phyloP scores from a whole-genome alignment of 352 stramenopile genomes.

The Globisporangium iwayamae region DNA sequence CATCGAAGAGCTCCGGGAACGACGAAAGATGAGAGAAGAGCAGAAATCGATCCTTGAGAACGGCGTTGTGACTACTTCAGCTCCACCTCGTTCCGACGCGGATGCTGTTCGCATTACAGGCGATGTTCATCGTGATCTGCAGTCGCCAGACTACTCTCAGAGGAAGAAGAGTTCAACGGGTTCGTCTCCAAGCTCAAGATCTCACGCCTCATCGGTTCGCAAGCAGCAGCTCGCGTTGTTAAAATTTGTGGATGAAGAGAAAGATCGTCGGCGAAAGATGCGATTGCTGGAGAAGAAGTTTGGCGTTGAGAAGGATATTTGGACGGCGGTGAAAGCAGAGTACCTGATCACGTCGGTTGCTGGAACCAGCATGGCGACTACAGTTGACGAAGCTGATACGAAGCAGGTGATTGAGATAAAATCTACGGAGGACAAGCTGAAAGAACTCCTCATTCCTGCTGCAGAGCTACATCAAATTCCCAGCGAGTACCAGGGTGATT shows the following conservation, averaged over 20 bases:
- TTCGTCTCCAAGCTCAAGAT: conserved; percentile 3
- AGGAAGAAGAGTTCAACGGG: conserved; percentile 17
- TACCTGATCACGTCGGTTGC: conserved; percentile 21
- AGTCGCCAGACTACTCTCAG: conserved; percentile 1
- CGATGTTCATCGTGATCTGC: background rate
- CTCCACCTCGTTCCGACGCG: conserved; percentile 19
- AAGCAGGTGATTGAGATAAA: background rate
- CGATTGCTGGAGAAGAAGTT: conserved; percentile 53
- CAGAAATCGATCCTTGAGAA: conserved; percentile 71
- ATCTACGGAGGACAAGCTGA: background rate
- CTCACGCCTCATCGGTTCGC: conserved; percentile 19
- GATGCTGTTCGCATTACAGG: conserved; percentile 7
- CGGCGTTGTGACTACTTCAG: conserved; percentile 56
- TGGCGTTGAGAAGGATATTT: conserved; percentile 47
- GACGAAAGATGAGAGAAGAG: conserved; percentile 64
- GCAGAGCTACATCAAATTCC: conserved; percentile 41
- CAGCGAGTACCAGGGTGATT: conserved; percentile 38
- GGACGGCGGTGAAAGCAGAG: conserved; percentile 44
- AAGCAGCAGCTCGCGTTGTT: conserved; percentile 58
- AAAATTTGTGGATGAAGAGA: conserved; percentile 72
- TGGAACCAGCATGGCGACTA: background rate
- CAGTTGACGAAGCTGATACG: background rate
- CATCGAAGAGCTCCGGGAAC: conserved; percentile 63
- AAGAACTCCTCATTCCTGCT: conserved; percentile 26
- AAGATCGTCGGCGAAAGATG: conserved; percentile 50